A percentile compares a stretch with the other conserved stretches of the same genome.
Conservation (phyloP, 345 rosid species). For the Citrus hindsii region DNA sequence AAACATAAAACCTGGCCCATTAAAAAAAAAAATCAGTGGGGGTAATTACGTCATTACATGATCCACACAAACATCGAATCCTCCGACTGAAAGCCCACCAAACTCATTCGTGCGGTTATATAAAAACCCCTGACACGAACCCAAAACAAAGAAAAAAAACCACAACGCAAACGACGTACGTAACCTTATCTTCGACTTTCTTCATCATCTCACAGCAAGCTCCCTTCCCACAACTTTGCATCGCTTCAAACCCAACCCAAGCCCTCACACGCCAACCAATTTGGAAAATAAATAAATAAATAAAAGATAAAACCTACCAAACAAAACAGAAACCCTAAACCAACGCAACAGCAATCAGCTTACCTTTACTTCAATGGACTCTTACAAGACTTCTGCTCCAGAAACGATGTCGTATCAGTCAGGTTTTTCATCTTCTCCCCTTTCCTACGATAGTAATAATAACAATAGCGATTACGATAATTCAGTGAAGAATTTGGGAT, state of each 20-base stretch:
- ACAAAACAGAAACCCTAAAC: constrained; percentile 6
- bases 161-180: too few species aligned
- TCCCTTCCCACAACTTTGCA: neutral
- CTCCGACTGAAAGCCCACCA: too few species aligned
- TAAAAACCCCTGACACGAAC: too few species aligned
- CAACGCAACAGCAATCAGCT: neutral
- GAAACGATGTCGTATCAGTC: constrained; percentile 31
- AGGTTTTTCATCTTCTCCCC: constrained; percentile 39
- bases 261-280: neutral
- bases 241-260: constrained; percentile 11
- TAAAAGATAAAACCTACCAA: constrained; percentile 1
- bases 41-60: too few species aligned
- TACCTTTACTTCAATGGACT: constrained; percentile 37
- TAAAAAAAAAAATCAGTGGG: too few species aligned
- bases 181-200: too few species aligned
- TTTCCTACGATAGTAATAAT: constrained; percentile 10
- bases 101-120: too few species aligned
- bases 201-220: too few species aligned
- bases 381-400: constrained; percentile 30
- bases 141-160: too few species aligned
- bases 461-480: constrained; percentile 12
- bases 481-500: constrained; percentile 14
- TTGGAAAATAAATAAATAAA: too few species aligned
- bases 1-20: too few species aligned
- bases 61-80: too few species aligned